These are phyloP conservation scores for Kregervanrija fluxuum DNA, from an alignment of 805 yeast genomes.

Conservation along the genomic window DNA sequence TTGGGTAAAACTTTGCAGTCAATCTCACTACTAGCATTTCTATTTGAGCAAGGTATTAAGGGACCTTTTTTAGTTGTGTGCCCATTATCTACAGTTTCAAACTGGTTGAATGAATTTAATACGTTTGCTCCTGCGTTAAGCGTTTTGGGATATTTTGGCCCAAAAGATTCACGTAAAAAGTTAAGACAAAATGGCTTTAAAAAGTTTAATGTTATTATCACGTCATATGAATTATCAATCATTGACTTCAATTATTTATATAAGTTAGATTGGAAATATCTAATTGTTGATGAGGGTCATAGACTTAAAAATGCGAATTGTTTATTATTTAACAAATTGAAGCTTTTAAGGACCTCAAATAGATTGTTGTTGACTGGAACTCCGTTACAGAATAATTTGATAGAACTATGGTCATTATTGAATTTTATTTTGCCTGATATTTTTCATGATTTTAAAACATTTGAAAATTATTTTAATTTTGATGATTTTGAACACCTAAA, in stretches of 20 bases:
- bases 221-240: slow-evolving; percentile 77
- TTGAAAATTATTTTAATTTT: slow-evolving; percentile 93
- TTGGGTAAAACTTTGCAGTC: slow-evolving; percentile 90
- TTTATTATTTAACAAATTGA: slow-evolving; percentile 62
- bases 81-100: slow-evolving; percentile 78
- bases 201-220: slow-evolving; percentile 50
- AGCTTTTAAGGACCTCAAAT: slow-evolving; percentile 59
- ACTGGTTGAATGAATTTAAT: slow-evolving; percentile 72
- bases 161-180: slow-evolving; percentile 45
- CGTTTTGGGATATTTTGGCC: slow-evolving; percentile 58
- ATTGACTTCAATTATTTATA: slow-evolving; percentile 55
- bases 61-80: slow-evolving; percentile 79
- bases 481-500: slow-evolving; percentile 43
- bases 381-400: slow-evolving; percentile 84
- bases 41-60: slow-evolving; percentile 67
- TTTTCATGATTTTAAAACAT: slow-evolving; percentile 80
- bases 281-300: slow-evolving; percentile 95
- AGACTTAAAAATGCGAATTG: slow-evolving; percentile 82
- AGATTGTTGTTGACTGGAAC: slow-evolving; percentile 89
- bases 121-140: slow-evolving; percentile 68
- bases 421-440: slow-evolving; percentile 91
- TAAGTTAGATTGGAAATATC: slow-evolving; percentile 62
- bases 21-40: slow-evolving; percentile 66
- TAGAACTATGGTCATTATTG: slow-evolving; percentile 86
- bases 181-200: slow-evolving; percentile 28